Percentiles rank a stretch among this genome's conserved stretches.
phyloP scores from a whole-genome alignment of 2,329 filamentous ascomycete genomes.

The Botrytis byssoidea region DNA sequence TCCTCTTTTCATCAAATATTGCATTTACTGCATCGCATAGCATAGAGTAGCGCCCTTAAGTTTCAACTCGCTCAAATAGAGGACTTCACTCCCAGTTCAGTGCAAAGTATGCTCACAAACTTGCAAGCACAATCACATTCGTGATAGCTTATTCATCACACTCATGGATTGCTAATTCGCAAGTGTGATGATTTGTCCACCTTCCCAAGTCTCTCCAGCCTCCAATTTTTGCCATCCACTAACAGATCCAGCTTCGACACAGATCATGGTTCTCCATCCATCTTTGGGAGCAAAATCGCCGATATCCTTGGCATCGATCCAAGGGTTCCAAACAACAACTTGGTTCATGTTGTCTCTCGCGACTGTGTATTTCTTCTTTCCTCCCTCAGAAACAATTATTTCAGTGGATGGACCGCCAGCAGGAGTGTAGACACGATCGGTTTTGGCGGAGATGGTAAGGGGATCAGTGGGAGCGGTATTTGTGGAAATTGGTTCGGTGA shows the following conservation, averaged over 20 bases:
- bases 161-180: constrained; percentile 12
- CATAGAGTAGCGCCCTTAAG: not conserved
- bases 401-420: constrained; percentile 57
- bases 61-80: not conserved
- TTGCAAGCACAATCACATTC: constrained; percentile 7
- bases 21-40: not conserved
- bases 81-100: not conserved
- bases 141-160: not conserved
- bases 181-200: constrained; percentile 42
- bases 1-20: not conserved
- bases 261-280: constrained; percentile 90
- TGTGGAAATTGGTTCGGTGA: constrained; percentile 55
- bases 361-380: constrained; percentile 66
- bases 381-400: constrained; percentile 61
- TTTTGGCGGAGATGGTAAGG: constrained; percentile 72
- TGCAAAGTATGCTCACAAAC: not conserved
- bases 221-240: constrained; percentile 81
- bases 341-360: constrained; percentile 82
- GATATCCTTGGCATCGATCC: constrained; percentile 81
- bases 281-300: constrained; percentile 86
- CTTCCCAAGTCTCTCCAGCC: constrained; percentile 67
- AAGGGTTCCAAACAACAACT: constrained; percentile 96
- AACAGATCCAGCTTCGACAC: constrained; percentile 87
- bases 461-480: constrained; percentile 60
- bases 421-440: constrained; percentile 84